Evolutionary conservation across 2,329 filamentous ascomycete genomes (phyloP).

Genomic region (Pestalotiopsis sp.): DNA sequence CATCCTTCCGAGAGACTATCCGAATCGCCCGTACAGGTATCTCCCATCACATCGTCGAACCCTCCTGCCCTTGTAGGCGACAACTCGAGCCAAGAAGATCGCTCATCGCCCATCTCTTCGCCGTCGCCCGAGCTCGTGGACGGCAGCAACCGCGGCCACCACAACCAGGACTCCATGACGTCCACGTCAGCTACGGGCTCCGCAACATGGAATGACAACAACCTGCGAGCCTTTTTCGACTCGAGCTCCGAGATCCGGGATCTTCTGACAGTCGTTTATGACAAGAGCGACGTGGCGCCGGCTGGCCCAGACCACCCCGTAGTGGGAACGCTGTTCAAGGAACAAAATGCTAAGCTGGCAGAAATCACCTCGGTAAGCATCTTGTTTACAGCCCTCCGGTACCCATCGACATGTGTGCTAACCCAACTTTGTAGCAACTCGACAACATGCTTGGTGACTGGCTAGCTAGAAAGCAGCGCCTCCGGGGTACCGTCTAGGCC

Average conservation of each 20-base stretch:
- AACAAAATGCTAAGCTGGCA: constrained; percentile 82
- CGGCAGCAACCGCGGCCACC: constrained; percentile 44
- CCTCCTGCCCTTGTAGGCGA: constrained; percentile 72
- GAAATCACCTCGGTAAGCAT: constrained; percentile 77
- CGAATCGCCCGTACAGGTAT: constrained; percentile 71
- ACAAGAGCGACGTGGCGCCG: constrained; percentile 81
- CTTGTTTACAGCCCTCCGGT: not conserved
- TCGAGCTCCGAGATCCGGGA: constrained; percentile 88
- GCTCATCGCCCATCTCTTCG: constrained; percentile 64
- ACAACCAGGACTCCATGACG: constrained; percentile 51
- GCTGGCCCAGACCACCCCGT: constrained; percentile 85
- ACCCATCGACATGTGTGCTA: not conserved
- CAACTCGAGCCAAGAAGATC: constrained; percentile 70
- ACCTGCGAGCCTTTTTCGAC: constrained; percentile 87
- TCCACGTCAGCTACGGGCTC: constrained; percentile 59
- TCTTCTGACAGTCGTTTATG: constrained; percentile 87
- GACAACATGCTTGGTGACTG: constrained; percentile 86
- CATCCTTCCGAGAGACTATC: constrained; percentile 50
- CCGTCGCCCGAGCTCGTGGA: constrained; percentile 65
- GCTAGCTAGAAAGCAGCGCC: constrained; percentile 71
- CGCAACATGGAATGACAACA: constrained; percentile 83
- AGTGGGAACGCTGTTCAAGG: constrained; percentile 77
- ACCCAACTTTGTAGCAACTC: constrained; percentile 60
- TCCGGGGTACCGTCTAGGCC: constrained; percentile 50
- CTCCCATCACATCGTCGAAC: constrained; percentile 54